phyloP scores from a whole-genome alignment of 345 rosid species.

The Eucalyptus tenuipes region DNA sequence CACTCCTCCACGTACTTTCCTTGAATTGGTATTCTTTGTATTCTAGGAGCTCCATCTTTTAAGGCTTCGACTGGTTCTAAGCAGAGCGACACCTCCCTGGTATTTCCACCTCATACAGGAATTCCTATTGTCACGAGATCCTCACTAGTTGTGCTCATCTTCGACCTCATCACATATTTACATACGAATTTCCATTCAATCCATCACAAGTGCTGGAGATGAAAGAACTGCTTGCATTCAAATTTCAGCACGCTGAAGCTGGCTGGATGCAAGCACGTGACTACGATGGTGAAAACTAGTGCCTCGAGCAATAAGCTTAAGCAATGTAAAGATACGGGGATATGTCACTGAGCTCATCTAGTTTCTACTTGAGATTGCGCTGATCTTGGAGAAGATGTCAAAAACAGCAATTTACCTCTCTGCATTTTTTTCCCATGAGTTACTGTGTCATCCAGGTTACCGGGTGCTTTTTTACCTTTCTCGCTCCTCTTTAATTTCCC shows the following conservation, averaged over 20 bases:
- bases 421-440: too few relatives aligned
- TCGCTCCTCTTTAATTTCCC: neutral
- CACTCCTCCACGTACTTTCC: too few relatives aligned
- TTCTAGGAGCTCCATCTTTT: too few relatives aligned
- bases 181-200: neutral
- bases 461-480: too few relatives aligned
- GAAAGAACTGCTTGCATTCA: neutral
- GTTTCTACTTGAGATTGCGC: neutral
- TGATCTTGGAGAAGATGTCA: neutral
- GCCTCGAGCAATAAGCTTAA: neutral
- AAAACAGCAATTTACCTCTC: neutral
- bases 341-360: neutral
- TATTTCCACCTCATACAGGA: neutral
- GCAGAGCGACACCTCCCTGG: neutral
- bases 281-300: neutral
- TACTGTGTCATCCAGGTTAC: too few relatives aligned
- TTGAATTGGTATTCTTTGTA: too few relatives aligned
- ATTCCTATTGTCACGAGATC: neutral
- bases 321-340: neutral
- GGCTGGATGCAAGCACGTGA: neutral
- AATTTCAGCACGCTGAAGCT: neutral
- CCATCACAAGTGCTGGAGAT: neutral
- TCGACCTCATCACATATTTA: accelerated
- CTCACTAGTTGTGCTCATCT: neutral
- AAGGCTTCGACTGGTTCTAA: neutral